Evolutionary conservation across 257 asterid species (phyloP).

Genomic region (Solanum sparsipilum): DNA sequence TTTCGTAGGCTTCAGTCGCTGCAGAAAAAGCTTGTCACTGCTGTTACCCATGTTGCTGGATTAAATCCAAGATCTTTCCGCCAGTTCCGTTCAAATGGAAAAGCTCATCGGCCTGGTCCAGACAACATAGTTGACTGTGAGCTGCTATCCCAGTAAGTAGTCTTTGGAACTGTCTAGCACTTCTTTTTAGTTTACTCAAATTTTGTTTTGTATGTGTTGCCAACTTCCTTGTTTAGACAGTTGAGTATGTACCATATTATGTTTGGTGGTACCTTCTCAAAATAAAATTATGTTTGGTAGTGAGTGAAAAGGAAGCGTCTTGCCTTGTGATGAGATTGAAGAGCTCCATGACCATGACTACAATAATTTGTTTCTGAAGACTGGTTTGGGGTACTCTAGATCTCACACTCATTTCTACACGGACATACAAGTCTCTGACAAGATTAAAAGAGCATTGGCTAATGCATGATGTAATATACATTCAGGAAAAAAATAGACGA

Average conservation of each 20-base stretch:
- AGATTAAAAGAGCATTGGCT: background rate
- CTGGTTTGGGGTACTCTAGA: background rate
- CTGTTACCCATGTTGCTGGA: slow-evolving; percentile 86
- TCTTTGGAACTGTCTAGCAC: background rate
- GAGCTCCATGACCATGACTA: background rate
- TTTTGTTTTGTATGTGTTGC: background rate
- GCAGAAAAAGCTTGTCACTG: slow-evolving; percentile 86
- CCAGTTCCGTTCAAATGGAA: slow-evolving; percentile 76
- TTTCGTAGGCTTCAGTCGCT: slow-evolving; percentile 93
- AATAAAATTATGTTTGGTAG: background rate
- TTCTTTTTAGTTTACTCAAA: background rate
- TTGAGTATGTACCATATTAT: background rate
- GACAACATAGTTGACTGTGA: slow-evolving; percentile 91
- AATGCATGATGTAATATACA: background rate
- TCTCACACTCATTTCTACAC: background rate
- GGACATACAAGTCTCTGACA: background rate
- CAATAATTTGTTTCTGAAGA: background rate
- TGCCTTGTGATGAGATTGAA: background rate
- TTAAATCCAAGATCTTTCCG: slow-evolving; percentile 88
- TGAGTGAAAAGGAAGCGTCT: background rate
- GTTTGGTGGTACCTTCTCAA: background rate
- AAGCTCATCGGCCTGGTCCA: slow-evolving; percentile 97
- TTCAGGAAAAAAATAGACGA: background rate
- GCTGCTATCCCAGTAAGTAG: slow-evolving; percentile 79
- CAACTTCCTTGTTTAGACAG: background rate